Conservation (phyloP, 192 early-diverging fungal species). For the Backusella psychrophila region DNA sequence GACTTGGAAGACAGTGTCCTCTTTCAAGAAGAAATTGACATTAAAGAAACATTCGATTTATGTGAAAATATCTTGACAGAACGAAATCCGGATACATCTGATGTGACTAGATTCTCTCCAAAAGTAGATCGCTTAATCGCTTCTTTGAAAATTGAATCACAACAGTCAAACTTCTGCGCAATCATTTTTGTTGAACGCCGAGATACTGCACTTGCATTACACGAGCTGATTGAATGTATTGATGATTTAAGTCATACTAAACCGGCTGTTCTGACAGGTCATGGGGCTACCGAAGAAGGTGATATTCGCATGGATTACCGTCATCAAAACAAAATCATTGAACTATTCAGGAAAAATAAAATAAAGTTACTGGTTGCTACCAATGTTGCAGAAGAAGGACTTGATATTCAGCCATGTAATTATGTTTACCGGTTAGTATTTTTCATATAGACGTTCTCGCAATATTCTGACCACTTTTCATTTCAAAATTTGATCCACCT, state of each 20-base stretch:
- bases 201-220: conserved; percentile 56
- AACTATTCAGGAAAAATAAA: conserved; percentile 57
- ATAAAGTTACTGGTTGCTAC: conserved; percentile 86
- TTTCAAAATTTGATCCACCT: conserved; percentile 68
- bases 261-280: conserved; percentile 56
- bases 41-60: not conserved
- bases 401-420: conserved; percentile 91
- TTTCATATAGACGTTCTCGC: not conserved
- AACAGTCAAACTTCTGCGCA: conserved; percentile 62
- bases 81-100: conserved; percentile 24
- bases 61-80: not conserved
- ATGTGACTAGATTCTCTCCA: conserved; percentile 47
- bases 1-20: not conserved
- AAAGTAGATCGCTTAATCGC: conserved; percentile 73
- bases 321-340: conserved; percentile 61
- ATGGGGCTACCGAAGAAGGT: conserved; percentile 38
- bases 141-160: conserved; percentile 35
- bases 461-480: not conserved
- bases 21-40: not conserved
- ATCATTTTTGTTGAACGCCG: conserved; percentile 84
- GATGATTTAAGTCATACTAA: conserved; percentile 45
- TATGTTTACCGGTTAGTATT: conserved; percentile 66
- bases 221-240: conserved; percentile 59
- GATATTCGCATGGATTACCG: conserved; percentile 44
- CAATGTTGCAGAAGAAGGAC: conserved; percentile 91